A percentile compares a stretch with the other conserved stretches of the same genome.
These are phyloP conservation scores for Phytophthora chlamydospora DNA, from an alignment of 352 stramenopile genomes.

Conservation along the genomic window DNA sequence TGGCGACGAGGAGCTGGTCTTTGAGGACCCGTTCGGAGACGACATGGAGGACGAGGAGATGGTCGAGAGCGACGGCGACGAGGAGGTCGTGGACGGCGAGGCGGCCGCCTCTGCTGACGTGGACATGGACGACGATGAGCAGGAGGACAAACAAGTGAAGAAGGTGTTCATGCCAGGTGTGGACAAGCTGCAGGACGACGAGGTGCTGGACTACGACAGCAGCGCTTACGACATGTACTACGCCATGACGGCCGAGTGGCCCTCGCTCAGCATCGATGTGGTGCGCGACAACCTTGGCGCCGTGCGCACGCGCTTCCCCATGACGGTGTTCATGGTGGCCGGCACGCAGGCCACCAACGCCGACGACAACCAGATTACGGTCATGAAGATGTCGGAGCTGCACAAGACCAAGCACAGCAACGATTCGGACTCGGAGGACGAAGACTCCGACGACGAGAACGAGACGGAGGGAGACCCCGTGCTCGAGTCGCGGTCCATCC, in stretches of 20 bases:
- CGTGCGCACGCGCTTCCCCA: conserved; percentile 93
- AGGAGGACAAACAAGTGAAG: conserved; percentile 62
- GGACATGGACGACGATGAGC: conserved; percentile 75
- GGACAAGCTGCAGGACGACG: conserved; percentile 90
- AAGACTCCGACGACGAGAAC: conserved; percentile 91
- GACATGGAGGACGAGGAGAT: conserved; percentile 92
- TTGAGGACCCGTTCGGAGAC: conserved; percentile 90
- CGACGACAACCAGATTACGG: conserved; percentile 96
- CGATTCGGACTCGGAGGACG: conserved; percentile 73
- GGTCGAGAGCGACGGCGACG: conserved; percentile 80
- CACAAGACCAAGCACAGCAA: conserved; percentile 92
- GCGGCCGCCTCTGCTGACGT: conserved; percentile 56
- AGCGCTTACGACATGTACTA: conserved; percentile 99
- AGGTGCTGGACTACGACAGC: conserved; percentile 98
- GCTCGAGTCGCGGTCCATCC: conserved; percentile 95
- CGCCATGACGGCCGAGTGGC: conserved; percentile 97
- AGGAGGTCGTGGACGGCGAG: conserved; percentile 67
- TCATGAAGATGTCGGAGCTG: conserved; percentile 98
- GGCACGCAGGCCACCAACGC: conserved; percentile 95
- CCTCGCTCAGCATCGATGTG: conserved; percentile 97
- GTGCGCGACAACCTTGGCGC: conserved; percentile 95
- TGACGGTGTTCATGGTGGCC: conserved; percentile 95
- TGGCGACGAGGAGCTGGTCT: conserved; percentile 72
- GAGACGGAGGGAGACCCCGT: conserved; percentile 95
- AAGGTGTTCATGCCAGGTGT: conserved; percentile 95